Evolutionary conservation across 192 early-diverging fungal species (phyloP).

Genomic region (Umbelopsis isabellina): DNA sequence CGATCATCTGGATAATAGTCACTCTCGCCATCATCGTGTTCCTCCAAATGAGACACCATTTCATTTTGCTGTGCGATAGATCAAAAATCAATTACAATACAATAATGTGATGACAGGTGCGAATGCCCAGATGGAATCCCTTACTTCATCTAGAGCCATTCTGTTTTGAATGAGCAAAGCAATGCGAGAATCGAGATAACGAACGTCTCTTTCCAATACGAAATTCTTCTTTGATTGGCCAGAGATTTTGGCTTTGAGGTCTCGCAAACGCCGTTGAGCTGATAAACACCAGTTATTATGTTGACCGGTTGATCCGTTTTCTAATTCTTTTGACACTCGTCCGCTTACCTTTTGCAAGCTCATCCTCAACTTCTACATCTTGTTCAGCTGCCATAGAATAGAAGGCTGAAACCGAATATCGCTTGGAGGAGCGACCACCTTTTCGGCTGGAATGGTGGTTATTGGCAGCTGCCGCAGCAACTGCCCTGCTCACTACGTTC

Average conservation of each 20-base stretch:
- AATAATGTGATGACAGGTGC: too few species aligned
- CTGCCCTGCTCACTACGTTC: constrained; percentile 35
- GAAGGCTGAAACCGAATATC: constrained; percentile 72
- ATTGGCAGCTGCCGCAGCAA: constrained; percentile 38
- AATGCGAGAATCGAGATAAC: constrained; percentile 90
- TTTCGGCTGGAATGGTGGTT: constrained; percentile 34
- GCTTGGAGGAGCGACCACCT: constrained; percentile 62
- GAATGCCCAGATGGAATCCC: too few species aligned
- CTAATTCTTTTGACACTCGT: background rate
- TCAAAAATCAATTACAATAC: too few species aligned
- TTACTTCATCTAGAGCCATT: constrained; percentile 88
- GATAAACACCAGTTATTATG: constrained; percentile 18
- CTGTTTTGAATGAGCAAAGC: constrained; percentile 91
- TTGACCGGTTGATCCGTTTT: background rate
- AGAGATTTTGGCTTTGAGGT: constrained; percentile 89
- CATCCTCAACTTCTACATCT: constrained; percentile 92
- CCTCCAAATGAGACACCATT: constrained; percentile 71
- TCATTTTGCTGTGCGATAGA: constrained; percentile 66
- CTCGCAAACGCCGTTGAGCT: constrained; percentile 84
- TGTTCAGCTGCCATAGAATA: constrained; percentile 89
- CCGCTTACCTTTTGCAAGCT: constrained; percentile 78
- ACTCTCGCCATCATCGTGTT: constrained; percentile 46
- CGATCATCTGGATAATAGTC: constrained; percentile 71
- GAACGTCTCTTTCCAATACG: constrained; percentile 89
- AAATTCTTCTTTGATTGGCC: constrained; percentile 95